Base-by-base conservation (phyloP, 371 early-diverging fungal genomes). In the Rhizomucor pusillus region DNA sequence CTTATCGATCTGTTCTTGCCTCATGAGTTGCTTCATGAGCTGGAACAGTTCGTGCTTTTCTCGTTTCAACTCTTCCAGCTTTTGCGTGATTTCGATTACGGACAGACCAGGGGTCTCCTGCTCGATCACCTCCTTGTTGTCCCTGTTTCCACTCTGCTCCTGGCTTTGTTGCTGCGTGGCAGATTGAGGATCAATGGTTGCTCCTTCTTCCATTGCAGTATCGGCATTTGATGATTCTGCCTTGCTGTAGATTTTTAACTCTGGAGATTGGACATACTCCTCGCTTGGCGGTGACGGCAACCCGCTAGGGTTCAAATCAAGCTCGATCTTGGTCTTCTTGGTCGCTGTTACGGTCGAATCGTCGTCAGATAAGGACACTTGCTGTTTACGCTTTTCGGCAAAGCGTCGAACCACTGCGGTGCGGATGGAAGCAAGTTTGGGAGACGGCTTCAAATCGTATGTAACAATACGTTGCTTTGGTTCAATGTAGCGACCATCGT, bases 31-130 rank as follows among this genome's bases (percentile, higher is more conserved):
- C 20, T 60, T 60, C 24, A 60, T 60, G 23, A 54, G 48, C 16
- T 60, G 60, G 19, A 60, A 60, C 22, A 60, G 23, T 13, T 45
- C 45, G 46, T 60, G 60, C 33, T 60, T 60, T 43, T 60, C 60
- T n/a, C 44, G 44, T 29, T 53, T 47, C 25, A 60, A 40, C 33
- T 40, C 50, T 18, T 54, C 36, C 6, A 60, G 39, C 33, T 60
- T 60, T 35, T 44, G 20, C 1, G 20, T 13, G 39, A 60, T 54
- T 23, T 60, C 54, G 11, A 16, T 14, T 13, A 25, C 50, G 25
- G 60, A 44, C 55, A 60, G 13, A 40, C 20, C 22, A 4, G 49
- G 19, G 22, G 14, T 20, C 14, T 33, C 37, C 13, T 11, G 37
- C n/a, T n/a, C n/a, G n/a, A n/a, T n/a, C n/a, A n/a, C n/a, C n/a